These are phyloP conservation scores for Ceratocystis variospora DNA, from an alignment of 2,329 filamentous ascomycete genomes.

Conservation along the genomic window DNA sequence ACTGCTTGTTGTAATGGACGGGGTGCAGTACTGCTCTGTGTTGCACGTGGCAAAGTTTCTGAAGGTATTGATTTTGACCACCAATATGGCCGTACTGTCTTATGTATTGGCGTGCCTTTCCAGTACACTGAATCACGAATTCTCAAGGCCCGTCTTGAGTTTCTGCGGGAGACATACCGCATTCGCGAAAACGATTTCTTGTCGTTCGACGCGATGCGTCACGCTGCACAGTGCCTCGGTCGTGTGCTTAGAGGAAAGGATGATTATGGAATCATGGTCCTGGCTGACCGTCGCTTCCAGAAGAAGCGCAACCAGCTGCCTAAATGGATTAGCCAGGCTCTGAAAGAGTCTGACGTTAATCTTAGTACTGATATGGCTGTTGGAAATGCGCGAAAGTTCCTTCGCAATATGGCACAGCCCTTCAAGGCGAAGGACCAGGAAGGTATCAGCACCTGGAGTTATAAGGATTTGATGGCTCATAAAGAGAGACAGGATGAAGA, in stretches of 20 bases:
- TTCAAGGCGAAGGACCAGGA: slow-evolving; percentile 74
- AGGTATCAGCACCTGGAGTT: slow-evolving; percentile 83
- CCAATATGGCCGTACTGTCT: slow-evolving; percentile 87
- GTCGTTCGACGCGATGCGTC: slow-evolving; percentile 98
- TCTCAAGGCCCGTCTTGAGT: slow-evolving; percentile 86
- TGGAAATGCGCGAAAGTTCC: slow-evolving; percentile 73
- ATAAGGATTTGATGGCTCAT: slow-evolving; percentile 62
- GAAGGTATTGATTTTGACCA: slow-evolving; percentile 99
- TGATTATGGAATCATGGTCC: slow-evolving; percentile 98
- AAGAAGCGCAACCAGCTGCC: slow-evolving; percentile 84
- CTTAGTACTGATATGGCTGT: slow-evolving; percentile 93
- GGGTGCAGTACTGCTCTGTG: slow-evolving; percentile 82
- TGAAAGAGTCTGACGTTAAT: slow-evolving; percentile 75
- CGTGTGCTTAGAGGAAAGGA: slow-evolving; percentile 93
- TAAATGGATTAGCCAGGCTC: slow-evolving; percentile 88
- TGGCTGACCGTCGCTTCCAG: slow-evolving; percentile 84
- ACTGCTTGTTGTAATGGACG: slow-evolving; percentile 96
- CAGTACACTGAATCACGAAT: slow-evolving; percentile 98
- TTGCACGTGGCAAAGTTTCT: slow-evolving; percentile 91
- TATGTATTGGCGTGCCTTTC: slow-evolving; percentile 95
- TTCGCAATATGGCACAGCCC: slow-evolving; percentile 83
- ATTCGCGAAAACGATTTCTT: slow-evolving; percentile 96
- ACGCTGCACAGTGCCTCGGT: slow-evolving; percentile 89
- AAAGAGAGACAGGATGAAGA: slow-evolving; percentile 62
- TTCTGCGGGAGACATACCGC: slow-evolving; percentile 90